Conservation (phyloP, 257 asterid species). For the Ligustrum vulgare region DNA sequence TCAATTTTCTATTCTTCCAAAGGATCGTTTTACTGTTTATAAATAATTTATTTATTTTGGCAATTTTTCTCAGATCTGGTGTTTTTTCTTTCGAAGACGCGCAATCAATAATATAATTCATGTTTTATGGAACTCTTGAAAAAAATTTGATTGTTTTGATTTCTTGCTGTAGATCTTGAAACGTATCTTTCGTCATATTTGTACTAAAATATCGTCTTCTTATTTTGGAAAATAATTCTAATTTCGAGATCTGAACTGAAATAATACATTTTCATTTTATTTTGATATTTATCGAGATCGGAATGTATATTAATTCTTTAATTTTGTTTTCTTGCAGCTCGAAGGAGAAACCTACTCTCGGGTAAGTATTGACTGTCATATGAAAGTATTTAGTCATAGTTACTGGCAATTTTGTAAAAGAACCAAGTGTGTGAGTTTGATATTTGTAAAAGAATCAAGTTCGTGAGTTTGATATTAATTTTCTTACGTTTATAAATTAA, state of each 20-base stretch:
- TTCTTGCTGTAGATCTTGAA: constrained; percentile 11
- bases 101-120: background rate
- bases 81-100: background rate
- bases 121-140: background rate
- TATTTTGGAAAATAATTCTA: constrained; percentile 1
- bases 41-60: background rate
- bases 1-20: background rate
- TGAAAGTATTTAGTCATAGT: background rate
- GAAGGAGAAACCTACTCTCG: constrained; percentile 99
- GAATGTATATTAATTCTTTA: constrained; percentile 20
- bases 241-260: constrained; percentile 18
- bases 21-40: background rate
- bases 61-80: constrained; percentile 35
- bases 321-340: constrained; percentile 67
- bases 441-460: constrained; percentile 10
- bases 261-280: background rate
- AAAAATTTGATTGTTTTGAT: background rate
- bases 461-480: constrained; percentile 7
- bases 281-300: background rate
- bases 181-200: background rate
- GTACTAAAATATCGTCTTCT: background rate
- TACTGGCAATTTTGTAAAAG: background rate
- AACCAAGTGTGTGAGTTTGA: background rate
- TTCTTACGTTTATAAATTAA: background rate
- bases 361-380: constrained; percentile 48